These are phyloP conservation scores for Bolboschoenus planiculmis DNA, from an alignment of 176 grass and related monocot genomes.

Conservation along the genomic window DNA sequence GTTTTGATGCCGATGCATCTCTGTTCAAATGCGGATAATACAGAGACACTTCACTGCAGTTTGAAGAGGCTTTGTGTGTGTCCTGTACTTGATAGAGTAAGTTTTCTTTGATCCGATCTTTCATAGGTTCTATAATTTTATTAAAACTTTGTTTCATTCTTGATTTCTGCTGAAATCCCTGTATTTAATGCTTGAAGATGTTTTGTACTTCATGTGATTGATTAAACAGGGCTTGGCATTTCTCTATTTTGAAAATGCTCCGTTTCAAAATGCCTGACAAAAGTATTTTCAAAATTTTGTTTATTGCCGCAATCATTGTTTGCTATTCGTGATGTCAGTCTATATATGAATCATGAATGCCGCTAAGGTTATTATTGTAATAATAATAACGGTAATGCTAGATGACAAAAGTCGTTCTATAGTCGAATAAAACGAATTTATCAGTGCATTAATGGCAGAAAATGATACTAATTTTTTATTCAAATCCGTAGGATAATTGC, in stretches of 20 bases:
- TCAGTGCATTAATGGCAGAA: neutral
- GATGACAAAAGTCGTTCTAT: no score
- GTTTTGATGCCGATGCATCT: conserved; percentile 52
- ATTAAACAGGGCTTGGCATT: neutral
- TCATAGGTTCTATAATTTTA: neutral
- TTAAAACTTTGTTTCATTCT: neutral
- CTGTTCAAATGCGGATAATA: conserved; percentile 28
- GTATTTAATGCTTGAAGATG: neutral
- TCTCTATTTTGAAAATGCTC: neutral
- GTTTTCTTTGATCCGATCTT: neutral
- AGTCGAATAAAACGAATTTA: no score
- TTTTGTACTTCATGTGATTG: neutral
- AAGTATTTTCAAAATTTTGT: neutral
- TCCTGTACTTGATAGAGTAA: conserved; percentile 39
- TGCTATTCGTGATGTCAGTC: neutral
- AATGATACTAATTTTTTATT: neutral
- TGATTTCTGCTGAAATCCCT: neutral
- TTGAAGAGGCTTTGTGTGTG: conserved; percentile 63
- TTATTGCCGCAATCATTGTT: neutral
- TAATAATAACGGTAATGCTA: no score
- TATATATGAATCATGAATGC: neutral
- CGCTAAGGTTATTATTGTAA: neutral
- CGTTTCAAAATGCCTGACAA: neutral
- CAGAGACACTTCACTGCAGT: conserved; percentile 50
- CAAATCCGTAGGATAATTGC: neutral